Evolutionary conservation across 305 asterid genomes (phyloP).

Genomic region (Fraxinus xanthoxyloides): DNA sequence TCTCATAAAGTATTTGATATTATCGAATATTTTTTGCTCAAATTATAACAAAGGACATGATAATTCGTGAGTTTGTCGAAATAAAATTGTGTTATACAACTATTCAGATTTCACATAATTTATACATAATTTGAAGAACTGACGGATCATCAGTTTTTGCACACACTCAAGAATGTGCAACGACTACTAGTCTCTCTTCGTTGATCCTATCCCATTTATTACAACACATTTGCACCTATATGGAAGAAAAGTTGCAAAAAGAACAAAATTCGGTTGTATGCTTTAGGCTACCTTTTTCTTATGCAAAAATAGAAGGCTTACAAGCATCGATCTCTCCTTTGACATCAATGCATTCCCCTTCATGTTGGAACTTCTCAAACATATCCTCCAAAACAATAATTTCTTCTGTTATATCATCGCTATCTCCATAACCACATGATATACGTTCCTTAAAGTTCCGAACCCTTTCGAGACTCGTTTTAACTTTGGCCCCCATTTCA

Average conservation of each 20-base stretch:
- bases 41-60: too few species aligned
- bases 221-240: neutral
- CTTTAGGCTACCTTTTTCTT: neutral
- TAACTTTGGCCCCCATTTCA: constrained; percentile 49
- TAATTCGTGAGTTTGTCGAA: too few species aligned
- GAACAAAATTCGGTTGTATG: neutral
- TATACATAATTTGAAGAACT: too few species aligned
- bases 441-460: constrained; percentile 42
- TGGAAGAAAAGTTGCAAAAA: neutral
- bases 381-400: constrained; percentile 50
- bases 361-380: constrained; percentile 46
- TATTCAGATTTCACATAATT: too few species aligned
- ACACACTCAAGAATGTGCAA: neutral
- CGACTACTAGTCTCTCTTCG: neutral
- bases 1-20: too few species aligned
- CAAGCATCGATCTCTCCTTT: constrained; percentile 41
- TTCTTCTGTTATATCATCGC: constrained; percentile 42
- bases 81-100: too few species aligned
- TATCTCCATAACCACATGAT: neutral
- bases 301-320: constrained; percentile 45
- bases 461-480: constrained; percentile 38
- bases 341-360: constrained; percentile 35
- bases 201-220: too few species aligned
- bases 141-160: too few species aligned
- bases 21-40: neutral